Base-by-base conservation (phyloP, 345 rosid genomes). In the Melaleuca alternifolia region DNA sequence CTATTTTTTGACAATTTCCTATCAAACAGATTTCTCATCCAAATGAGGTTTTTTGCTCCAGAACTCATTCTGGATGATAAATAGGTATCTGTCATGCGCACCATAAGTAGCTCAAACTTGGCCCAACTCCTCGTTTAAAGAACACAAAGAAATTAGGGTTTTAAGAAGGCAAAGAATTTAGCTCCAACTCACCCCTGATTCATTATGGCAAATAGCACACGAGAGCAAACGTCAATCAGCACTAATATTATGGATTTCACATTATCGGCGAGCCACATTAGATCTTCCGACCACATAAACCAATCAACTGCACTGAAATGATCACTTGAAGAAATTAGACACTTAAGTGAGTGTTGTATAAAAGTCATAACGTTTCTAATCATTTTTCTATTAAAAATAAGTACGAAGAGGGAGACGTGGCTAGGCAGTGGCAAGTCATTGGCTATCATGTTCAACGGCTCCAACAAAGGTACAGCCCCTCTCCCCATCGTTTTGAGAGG, bases 291-390 rank as follows among this genome's bases (percentile, higher is more conserved):
- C 6, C 10, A 16, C 6, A 65, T 21, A 21, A 6, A 20, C 0
- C 1, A 0, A 0, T n/a, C 0, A 1, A 65, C 9, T 30, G 6
- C 24, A 30, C 3, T 65, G 44, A 16, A 30, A 46, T 65, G 77
- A 65, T 65, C 3, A 0, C 30, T 65, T 2, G 4, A 16, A 30
- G 15, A 62, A 59, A 61, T 5, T 26, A 4, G 9, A 28, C 20
- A 62, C 5, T 30, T 1, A 1, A 30, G 1, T 30, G 21, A 0
- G 11, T 15, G 44, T 1, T 1, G 0, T 28, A 62, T 0, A 0
- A 65, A 65, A 65, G 0, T 65, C 30, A 65, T 65, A 16, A 14
- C 23, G 28, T 15, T n/a, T 28, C 1, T 30, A 6, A 6, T 61
- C 37, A 1, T 28, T 61, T 61, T 61, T 28, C 21, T 28, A 28